Conservation (phyloP, 2,329 filamentous ascomycete genomes). For the Aspergillus tanneri region DNA sequence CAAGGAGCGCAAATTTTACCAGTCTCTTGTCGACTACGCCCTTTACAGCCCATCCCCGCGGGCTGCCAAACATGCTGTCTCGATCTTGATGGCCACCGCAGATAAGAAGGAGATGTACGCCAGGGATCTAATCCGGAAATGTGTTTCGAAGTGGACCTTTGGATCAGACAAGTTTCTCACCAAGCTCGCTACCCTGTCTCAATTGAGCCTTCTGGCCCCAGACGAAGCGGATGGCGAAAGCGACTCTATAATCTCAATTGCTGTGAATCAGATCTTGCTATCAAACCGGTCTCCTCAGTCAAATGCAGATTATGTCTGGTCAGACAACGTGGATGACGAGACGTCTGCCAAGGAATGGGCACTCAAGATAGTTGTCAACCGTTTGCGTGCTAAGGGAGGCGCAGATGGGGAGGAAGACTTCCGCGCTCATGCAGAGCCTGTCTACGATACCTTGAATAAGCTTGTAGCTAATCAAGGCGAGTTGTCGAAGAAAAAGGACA, state of each 20-base stretch:
- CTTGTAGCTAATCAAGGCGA: slow-evolving; percentile 76
- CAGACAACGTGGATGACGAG: slow-evolving; percentile 73
- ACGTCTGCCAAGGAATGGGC: slow-evolving; percentile 80
- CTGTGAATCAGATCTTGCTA: slow-evolving; percentile 71
- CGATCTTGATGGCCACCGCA: slow-evolving; percentile 76
- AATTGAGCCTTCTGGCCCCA: slow-evolving; percentile 74
- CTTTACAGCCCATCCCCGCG: slow-evolving; percentile 76
- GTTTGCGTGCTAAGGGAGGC: slow-evolving; percentile 66
- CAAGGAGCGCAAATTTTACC: slow-evolving; percentile 73
- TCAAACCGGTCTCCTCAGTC: slow-evolving; percentile 59
- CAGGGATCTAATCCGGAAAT: slow-evolving; percentile 75
- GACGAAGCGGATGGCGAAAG: slow-evolving; percentile 70
- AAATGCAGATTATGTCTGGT: slow-evolving; percentile 64
- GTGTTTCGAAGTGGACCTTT: slow-evolving; percentile 71
- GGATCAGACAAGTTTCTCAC: slow-evolving; percentile 71
- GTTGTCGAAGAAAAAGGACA: slow-evolving; percentile 70
- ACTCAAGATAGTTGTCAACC: slow-evolving; percentile 81
- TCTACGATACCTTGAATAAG: slow-evolving; percentile 76
- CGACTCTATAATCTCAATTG: slow-evolving; percentile 75
- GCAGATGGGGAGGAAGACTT: slow-evolving; percentile 45
- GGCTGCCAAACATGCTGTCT: slow-evolving; percentile 90
- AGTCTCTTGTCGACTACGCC: slow-evolving; percentile 79
- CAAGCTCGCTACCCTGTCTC: slow-evolving; percentile 51
- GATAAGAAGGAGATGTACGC: slow-evolving; percentile 81
- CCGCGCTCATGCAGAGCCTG: slow-evolving; percentile 57